Evolutionary conservation across 192 early-diverging fungal species (phyloP).

Genomic region (Hyaloraphidium curvatum): DNA sequence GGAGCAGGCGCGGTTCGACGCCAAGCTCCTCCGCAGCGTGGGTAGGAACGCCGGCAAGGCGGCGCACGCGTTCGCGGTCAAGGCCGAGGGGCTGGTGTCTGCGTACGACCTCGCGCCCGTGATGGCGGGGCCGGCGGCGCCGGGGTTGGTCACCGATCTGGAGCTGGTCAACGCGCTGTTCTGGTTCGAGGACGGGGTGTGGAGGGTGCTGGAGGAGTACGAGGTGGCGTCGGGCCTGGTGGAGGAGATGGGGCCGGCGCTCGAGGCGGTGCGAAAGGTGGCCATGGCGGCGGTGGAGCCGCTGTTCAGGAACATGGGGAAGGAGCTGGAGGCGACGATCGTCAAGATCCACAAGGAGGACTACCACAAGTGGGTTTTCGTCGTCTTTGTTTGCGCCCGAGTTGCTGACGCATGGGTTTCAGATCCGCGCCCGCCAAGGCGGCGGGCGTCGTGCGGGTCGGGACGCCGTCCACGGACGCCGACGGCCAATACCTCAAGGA

Average conservation of each 20-base stretch:
- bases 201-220: background rate
- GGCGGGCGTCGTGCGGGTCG: background rate
- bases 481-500: slow-evolving; percentile 38
- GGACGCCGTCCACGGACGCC: slow-evolving; percentile 14
- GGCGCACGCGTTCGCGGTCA: background rate
- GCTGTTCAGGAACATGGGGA: slow-evolving; percentile 24
- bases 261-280: slow-evolving; percentile 23
- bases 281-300: slow-evolving; percentile 34
- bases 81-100: background rate
- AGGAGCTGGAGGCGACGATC: slow-evolving; percentile 30
- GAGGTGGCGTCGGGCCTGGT: background rate
- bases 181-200: background rate
- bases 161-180: background rate
- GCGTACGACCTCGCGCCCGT: too few species aligned
- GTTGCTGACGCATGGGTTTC: background rate
- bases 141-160: background rate
- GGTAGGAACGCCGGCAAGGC: background rate
- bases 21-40: too few species aligned
- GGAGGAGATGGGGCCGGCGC: background rate
- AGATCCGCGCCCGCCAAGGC: background rate
- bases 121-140: background rate
- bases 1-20: background rate
- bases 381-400: background rate
- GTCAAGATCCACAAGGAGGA: slow-evolving; percentile 49
- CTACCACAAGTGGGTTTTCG: slow-evolving; percentile 16